Percentiles rank a stretch among this genome's conserved stretches.
These are phyloP conservation scores for Alternaria novae-zelandiae DNA, from an alignment of 2,329 filamentous ascomycete species.

Conservation along the genomic window DNA sequence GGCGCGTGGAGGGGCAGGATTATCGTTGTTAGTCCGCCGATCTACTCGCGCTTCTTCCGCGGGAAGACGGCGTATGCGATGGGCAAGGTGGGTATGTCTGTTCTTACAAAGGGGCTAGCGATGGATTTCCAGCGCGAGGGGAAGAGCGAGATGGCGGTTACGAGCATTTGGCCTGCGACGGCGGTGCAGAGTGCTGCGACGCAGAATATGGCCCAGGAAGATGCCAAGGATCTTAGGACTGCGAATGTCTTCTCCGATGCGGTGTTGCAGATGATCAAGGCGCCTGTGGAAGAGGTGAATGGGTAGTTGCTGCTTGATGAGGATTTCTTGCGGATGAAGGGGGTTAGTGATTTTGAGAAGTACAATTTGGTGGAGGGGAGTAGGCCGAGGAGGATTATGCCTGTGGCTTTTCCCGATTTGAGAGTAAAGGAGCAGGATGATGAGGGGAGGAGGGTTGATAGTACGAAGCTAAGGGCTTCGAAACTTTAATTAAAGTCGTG, in stretches of 20 bases:
- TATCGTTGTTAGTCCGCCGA: slow-evolving; percentile 81
- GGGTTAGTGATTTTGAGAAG: slow-evolving; percentile 72
- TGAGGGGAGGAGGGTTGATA: slow-evolving; percentile 76
- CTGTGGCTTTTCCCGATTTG: slow-evolving; percentile 69
- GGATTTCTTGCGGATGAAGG: slow-evolving; percentile 74
- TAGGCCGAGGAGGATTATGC: slow-evolving; percentile 78
- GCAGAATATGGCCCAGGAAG: slow-evolving; percentile 55
- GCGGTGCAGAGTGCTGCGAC: slow-evolving; percentile 82
- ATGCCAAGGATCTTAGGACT: slow-evolving; percentile 66
- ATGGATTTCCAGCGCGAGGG: slow-evolving; percentile 79
- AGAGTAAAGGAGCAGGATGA: slow-evolving; percentile 80
- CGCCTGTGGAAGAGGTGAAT: slow-evolving; percentile 68
- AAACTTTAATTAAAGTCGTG: too few species aligned
- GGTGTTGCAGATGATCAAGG: slow-evolving; percentile 72
- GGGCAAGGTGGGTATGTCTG: slow-evolving; percentile 80
- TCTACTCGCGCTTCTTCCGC: slow-evolving; percentile 83
- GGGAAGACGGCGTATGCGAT: slow-evolving; percentile 86
- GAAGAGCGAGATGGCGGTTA: slow-evolving; percentile 73
- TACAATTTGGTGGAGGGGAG: slow-evolving; percentile 73
- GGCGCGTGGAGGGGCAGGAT: slow-evolving; percentile 67
- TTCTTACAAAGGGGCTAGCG: slow-evolving; percentile 78
- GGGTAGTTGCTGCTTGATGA: slow-evolving; percentile 78
- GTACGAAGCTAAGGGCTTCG: slow-evolving; percentile 48
- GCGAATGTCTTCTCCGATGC: slow-evolving; percentile 79
- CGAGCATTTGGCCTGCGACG: slow-evolving; percentile 80